Evolutionary conservation across 331 rosid genomes (phyloP), one percentile per base, ranked within the genome.

Genomic region (Arachis monticola): DNA sequence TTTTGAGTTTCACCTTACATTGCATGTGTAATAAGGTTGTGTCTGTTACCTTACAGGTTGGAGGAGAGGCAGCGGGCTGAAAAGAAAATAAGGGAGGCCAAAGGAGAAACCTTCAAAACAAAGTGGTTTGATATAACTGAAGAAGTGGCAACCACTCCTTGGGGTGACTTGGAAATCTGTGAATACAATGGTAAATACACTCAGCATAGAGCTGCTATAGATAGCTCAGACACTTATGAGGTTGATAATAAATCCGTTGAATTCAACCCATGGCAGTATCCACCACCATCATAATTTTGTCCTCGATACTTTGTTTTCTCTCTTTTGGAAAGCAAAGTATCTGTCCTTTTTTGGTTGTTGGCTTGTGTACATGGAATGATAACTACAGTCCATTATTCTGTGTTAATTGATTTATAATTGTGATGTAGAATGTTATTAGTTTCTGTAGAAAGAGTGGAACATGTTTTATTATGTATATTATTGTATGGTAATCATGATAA

Each of bases 161-260:
- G 97, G 98, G 98, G 96, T 41, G 97, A 93, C 50, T 81, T 91
- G 88, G 97, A 93, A 87, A 79, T 93, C 57, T 93, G 87, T 77
- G 87, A 76, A 64, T 93, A 82, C 58, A 93, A 91, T 47, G 88
- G 88, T 61, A 86, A 82, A 84, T 93, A 93, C 71, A 10, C 85
- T 2, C 80, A 88, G 57, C 87, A 88, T 78, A 89, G 80, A 12
- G 88, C 90, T 70, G 84, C 84, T n/a, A 35, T 78, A 2, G 94
- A 90, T 74, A 70, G 73, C 76, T 87, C 90, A 0, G 22, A 17
- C 22, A 17, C 22, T 52, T 17, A 17, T 17, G 22, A 17, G 22
- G 22, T 17, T 17, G 22, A 17, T 17, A 17, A 17, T 17, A 17
- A 17, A 17, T 17, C 22, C 22, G 22, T 17, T 17, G 22, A 17